Evolutionary conservation across 345 rosid genomes (phyloP).

Genomic region (Melastoma malabathricum): DNA sequence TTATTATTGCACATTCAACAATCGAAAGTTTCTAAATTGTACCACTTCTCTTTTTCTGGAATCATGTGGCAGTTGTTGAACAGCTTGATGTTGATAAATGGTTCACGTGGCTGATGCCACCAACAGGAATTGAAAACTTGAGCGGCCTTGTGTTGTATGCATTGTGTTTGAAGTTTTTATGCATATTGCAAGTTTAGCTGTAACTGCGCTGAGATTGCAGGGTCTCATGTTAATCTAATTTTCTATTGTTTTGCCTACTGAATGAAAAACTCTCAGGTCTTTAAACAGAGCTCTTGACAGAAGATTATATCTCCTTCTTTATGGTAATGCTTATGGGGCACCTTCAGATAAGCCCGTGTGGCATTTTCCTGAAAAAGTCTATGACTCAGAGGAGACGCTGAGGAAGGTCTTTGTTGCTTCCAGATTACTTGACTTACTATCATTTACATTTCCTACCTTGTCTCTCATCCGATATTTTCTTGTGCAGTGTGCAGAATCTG

Average conservation of each 20-base stretch:
- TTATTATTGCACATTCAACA: too few species aligned
- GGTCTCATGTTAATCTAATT: background rate
- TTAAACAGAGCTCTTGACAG: slow-evolving; percentile 78
- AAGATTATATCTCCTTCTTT: slow-evolving; percentile 71
- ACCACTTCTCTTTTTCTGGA: too few species aligned
- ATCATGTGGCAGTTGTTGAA: too few species aligned
- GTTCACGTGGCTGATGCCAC: too few species aligned
- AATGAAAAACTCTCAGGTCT: slow-evolving; percentile 25
- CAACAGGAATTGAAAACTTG: too few species aligned
- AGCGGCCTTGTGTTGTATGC: too few species aligned
- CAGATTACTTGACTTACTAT: background rate
- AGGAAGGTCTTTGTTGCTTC: slow-evolving; percentile 39
- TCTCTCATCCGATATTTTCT: slow-evolving; percentile 9
- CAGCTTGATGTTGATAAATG: too few species aligned
- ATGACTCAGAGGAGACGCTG: slow-evolving; percentile 79
- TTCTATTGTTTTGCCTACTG: background rate
- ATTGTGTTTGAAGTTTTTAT: too few species aligned
- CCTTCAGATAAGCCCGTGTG: slow-evolving; percentile 51
- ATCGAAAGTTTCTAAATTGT: too few species aligned
- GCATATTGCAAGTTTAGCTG: too few species aligned
- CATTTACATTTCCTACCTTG: background rate
- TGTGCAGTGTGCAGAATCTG: slow-evolving; percentile 83
- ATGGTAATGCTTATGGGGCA: slow-evolving; percentile 45
- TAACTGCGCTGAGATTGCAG: too few species aligned
- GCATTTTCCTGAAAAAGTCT: slow-evolving; percentile 92